A percentile compares a stretch with the other conserved stretches of the same genome.
phyloP scores from a whole-genome alignment of 352 stramenopile genomes.

The Globisporangium perplexum region DNA sequence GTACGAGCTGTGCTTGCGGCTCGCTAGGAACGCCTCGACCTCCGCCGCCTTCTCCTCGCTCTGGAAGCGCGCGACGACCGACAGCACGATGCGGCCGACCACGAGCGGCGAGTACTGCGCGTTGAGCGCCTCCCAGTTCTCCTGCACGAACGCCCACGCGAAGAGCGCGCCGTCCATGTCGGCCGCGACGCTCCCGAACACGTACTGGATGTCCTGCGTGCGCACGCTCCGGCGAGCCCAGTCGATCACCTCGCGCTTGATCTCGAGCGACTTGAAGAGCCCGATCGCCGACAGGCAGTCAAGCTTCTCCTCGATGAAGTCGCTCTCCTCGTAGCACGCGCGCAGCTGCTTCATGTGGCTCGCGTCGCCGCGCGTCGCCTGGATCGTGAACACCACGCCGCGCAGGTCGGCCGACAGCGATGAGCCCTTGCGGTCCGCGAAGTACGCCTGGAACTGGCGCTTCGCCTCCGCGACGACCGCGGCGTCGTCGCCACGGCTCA shows the following conservation, averaged over 20 bases:
- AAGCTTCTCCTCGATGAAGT: conserved; percentile 80
- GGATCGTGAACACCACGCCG: conserved; percentile 54
- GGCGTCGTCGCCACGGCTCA: conserved; percentile 46
- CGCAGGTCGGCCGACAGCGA: conserved; percentile 55
- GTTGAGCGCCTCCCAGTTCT: conserved; percentile 61
- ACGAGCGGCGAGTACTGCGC: conserved; percentile 55
- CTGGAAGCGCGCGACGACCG: conserved; percentile 59
- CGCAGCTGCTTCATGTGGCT: conserved; percentile 38
- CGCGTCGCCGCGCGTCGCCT: conserved; percentile 38
- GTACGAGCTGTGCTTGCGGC: conserved; percentile 68
- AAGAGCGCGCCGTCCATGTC: conserved; percentile 43
- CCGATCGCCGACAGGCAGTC: conserved; percentile 73
- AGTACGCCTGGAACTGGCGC: conserved; percentile 52
- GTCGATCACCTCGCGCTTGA: conserved; percentile 62
- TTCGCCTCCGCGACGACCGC: conserved; percentile 43
- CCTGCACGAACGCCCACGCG: conserved; percentile 71
- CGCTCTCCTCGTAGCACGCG: conserved; percentile 60
- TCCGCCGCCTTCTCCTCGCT: conserved; percentile 42
- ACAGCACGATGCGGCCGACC: conserved; percentile 63
- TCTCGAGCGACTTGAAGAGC: conserved; percentile 42
- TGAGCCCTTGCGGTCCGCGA: conserved; percentile 34
- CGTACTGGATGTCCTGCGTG: conserved; percentile 78
- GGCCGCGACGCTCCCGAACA: conserved; percentile 66
- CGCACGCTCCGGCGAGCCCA: conserved; percentile 69
- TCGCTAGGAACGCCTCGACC: conserved; percentile 55